Percentiles rank a stretch among this genome's conserved stretches.
Conservation (phyloP, 495 filamentous ascomycete species). For the Ramalina peruviana region DNA sequence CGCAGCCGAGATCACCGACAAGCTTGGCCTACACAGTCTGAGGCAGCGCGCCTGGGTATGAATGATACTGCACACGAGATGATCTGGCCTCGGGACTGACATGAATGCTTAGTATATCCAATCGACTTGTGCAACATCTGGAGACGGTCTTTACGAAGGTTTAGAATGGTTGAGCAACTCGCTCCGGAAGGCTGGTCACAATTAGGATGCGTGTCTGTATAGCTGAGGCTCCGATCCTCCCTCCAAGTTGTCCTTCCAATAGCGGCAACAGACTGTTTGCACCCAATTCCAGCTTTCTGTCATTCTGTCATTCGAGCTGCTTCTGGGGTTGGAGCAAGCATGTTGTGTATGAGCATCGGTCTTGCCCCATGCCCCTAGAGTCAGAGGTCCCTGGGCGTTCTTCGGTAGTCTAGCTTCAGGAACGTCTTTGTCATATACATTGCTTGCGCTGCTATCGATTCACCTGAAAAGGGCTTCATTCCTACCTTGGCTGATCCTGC, state of each 20-base stretch:
- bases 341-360: neutral
- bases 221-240: neutral
- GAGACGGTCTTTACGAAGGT: slow-evolving; percentile 99
- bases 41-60: slow-evolving; percentile 96
- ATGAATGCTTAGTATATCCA: slow-evolving; percentile 71
- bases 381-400: neutral
- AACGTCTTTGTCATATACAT: neutral
- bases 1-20: slow-evolving; percentile 97
- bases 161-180: slow-evolving; percentile 97
- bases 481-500: too few relatives aligned
- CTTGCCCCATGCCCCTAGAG: neutral
- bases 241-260: neutral
- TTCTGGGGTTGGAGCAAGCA: slow-evolving; percentile 4
- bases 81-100: slow-evolving; percentile 10
- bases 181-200: slow-evolving; percentile 79
- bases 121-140: slow-evolving; percentile 97
- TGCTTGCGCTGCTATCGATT: neutral
- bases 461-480: neutral
- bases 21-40: slow-evolving; percentile 97
- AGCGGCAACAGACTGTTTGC: slow-evolving; percentile 8
- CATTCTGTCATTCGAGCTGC: slow-evolving; percentile 11
- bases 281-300: slow-evolving; percentile 5
- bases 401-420: slow-evolving; percentile 14
- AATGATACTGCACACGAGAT: slow-evolving; percentile 10
- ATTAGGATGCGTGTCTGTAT: slow-evolving; percentile 34